Evolutionary conservation across 306 rosid genomes (phyloP), one percentile per base, ranked within the genome.

Genomic region (Citrullus colocynthis): DNA sequence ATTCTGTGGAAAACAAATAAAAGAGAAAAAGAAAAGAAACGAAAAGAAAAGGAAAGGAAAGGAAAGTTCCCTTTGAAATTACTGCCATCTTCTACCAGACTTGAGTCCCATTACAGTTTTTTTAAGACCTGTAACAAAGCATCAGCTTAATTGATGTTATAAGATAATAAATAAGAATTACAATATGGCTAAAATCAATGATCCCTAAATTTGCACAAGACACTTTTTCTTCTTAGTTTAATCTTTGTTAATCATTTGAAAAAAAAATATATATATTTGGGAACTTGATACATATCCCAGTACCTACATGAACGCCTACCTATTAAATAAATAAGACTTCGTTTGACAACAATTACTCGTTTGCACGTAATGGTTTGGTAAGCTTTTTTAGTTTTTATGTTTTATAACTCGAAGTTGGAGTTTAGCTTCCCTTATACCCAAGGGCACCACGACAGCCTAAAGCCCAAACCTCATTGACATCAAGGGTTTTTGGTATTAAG

Each of bases 41-140:
- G 28, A 24, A 48, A 32, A 62, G 36, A 2, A 32, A 30, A 30
- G 36, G 13, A 24, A 14, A 7, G 37, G 14, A 15, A 6, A 24
- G 76, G 51, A 24, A 32, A 4, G 13, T 34, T 9, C 78, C 48
- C 57, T 70, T 9, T 34, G 32, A 30, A 49, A 7, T 63, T 63
- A 78, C 63, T 63, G 74, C 80, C 80, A 78, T 64, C 80, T 63
- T 49, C 52, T 62, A 78, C 61, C 60, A 65, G 79, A 56, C 55
- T 75, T 75, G 61, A 51, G 41, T 18, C 73, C 80, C 13, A 51
- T 78, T 62, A 63, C 63, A 18, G 80, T 17, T 78, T 77, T 77
- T 62, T 34, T 78, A 44, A 64, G 44, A 20, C 80, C 80, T 78
- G 74, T 62, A 3, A 48, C 57, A 45, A 13, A 63, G 44, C 54